phyloP scores from a whole-genome alignment of 331 rosid genomes.

The Quercus phellos region DNA sequence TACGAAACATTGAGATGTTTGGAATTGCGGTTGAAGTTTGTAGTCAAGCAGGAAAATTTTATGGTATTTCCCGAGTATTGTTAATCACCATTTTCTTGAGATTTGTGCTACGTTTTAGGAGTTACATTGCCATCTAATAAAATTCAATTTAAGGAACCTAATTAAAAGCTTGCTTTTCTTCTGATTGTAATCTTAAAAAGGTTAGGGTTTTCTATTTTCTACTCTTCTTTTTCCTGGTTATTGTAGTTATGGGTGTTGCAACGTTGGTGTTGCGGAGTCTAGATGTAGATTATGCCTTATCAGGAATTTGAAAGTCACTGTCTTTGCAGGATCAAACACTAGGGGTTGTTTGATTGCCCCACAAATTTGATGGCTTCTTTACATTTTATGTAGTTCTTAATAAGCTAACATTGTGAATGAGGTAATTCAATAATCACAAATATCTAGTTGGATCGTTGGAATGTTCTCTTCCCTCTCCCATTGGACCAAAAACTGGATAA shows the following conservation, averaged over 20 bases:
- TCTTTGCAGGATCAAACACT: too few species aligned
- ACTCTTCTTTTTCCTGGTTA: not conserved
- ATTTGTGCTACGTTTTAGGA: not conserved
- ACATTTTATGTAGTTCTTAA: too few species aligned
- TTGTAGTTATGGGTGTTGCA: not conserved
- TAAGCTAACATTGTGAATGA: too few species aligned
- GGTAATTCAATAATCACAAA: too few species aligned
- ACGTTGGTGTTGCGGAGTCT: not conserved
- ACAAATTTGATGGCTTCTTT: too few species aligned
- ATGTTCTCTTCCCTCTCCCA: too few species aligned
- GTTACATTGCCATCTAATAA: not conserved
- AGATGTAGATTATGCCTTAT: too few species aligned
- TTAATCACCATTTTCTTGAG: not conserved
- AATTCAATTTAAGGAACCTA: not conserved
- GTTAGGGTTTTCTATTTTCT: not conserved
- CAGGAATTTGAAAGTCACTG: too few species aligned
- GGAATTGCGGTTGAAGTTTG: conserved; percentile 46
- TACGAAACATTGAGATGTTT: conserved; percentile 42
- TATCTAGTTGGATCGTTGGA: too few species aligned
- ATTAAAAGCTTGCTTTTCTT: not conserved
- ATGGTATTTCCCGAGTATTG: conserved; percentile 19
- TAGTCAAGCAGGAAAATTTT: conserved; percentile 42
- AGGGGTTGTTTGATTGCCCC: too few species aligned
- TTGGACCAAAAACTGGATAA: too few species aligned
- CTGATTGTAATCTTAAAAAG: not conserved